Conservation (phyloP, 2,329 filamentous ascomycete genomes). For the Parastagonospora avenae region DNA sequence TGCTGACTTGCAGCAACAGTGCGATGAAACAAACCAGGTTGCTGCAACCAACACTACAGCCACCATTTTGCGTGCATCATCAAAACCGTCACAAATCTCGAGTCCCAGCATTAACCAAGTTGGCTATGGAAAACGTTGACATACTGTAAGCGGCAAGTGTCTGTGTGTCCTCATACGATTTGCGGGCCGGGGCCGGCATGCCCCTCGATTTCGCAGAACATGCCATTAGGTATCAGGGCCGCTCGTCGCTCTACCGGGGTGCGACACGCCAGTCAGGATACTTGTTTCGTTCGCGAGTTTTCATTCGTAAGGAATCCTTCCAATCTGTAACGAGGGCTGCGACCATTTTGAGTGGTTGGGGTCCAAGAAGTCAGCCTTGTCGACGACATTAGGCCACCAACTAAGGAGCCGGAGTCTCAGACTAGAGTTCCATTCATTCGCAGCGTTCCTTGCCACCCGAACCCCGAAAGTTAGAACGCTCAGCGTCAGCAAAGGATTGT, state of each 20-base stretch:
- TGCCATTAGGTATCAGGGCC: constrained; percentile 6
- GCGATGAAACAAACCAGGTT: neutral
- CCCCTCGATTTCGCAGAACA: constrained; percentile 14
- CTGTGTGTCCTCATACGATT: constrained; percentile 5
- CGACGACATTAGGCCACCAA: constrained; percentile 39
- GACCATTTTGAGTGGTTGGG: constrained; percentile 11
- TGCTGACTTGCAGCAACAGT: constrained; percentile 4
- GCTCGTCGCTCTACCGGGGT: constrained; percentile 4
- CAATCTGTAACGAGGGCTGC: constrained; percentile 2
- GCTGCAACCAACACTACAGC: constrained; percentile 1
- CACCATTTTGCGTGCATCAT: neutral
- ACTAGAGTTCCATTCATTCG: constrained; percentile 19
- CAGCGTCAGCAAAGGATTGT: neutral
- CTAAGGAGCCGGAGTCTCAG: constrained; percentile 38
- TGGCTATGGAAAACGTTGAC: constrained; percentile 1
- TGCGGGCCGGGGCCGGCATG: constrained; percentile 8
- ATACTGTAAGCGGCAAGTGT: constrained; percentile 2
- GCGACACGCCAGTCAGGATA: constrained; percentile 8
- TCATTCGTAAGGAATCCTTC: constrained; percentile 9
- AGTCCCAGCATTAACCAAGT: neutral
- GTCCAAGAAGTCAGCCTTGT: constrained; percentile 41
- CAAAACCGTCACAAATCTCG: neutral
- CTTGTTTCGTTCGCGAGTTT: constrained; percentile 1
- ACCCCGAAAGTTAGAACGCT: constrained; percentile 9
- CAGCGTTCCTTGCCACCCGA: constrained; percentile 21